Evolutionary conservation across 768 basidiomycete species (phyloP).

Genomic region (Lentinula sp.): DNA sequence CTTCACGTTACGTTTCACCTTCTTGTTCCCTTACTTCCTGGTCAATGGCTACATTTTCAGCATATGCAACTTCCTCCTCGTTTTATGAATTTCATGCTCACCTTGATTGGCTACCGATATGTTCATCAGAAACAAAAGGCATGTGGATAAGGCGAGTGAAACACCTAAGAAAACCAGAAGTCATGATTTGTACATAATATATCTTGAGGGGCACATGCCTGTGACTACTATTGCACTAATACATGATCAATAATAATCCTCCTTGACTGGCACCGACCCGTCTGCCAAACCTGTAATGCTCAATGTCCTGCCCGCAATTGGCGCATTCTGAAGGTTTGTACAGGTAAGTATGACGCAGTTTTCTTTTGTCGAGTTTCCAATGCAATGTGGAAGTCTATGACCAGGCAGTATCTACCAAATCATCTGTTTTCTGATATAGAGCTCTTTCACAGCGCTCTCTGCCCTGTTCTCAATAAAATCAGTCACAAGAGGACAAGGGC

Average conservation of each 20-base stretch:
- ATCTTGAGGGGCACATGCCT: not conserved
- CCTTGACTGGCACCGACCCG: not conserved
- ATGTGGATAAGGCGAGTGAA: conserved; percentile 25
- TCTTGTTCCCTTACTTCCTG: not conserved
- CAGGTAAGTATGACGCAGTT: too few relatives aligned
- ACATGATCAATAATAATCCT: not conserved
- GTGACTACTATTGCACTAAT: not conserved
- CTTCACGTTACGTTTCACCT: not conserved
- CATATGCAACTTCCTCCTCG: conserved; percentile 13
- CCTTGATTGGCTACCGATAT: conserved; percentile 13
- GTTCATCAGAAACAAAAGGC: conserved; percentile 23
- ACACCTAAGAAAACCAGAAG: conserved; percentile 1
- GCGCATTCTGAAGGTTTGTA: too few relatives aligned
- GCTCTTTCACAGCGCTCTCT: not conserved
- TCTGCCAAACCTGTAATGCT: not conserved
- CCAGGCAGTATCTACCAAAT: too few relatives aligned
- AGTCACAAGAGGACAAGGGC: not conserved
- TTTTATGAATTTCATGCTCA: conserved; percentile 18
- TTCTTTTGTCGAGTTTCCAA: too few relatives aligned
- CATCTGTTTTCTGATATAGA: not conserved
- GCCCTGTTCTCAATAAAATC: not conserved
- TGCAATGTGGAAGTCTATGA: too few relatives aligned
- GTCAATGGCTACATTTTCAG: conserved; percentile 6
- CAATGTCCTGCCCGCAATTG: not conserved
- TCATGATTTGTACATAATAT: conserved; percentile 5